Evolutionary conservation across 805 yeast genomes (phyloP), one percentile per base, ranked within the genome.

Genomic region (Ogataea philodendri): DNA sequence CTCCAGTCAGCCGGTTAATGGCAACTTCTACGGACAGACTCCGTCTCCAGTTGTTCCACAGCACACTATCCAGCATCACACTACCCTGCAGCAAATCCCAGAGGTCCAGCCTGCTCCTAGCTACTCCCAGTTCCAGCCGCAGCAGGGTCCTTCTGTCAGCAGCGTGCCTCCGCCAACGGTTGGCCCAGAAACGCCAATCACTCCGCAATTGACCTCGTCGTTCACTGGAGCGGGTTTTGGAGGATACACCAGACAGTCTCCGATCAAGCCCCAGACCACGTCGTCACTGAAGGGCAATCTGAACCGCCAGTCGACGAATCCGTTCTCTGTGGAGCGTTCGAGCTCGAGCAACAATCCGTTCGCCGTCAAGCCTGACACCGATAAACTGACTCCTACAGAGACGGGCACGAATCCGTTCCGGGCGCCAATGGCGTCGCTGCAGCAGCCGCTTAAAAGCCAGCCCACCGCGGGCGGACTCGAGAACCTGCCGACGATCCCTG

Each of bases 391-490:
- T n/a, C n/a, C n/a, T n/a, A 43, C 49, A 3, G 32, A 36, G 5
- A 77, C 82, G 0, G 83, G 82, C 2, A 63, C 70, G 20, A 81
- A 81, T 49, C 87, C 87, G 19, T 81, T 81, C 60, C 65, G 75
- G 15, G 36, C 51, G 54, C 10, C 50, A 41, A 24, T 32, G 45
- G 7, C 15, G 26, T 8, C 27, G 59, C 14, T 13, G 18, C 16
- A 27, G 3, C 48, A 54, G 33, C 43, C 46, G 8, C 14, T 72
- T 46, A 60, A 66, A 48, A 62, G 68, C 10, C 82, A 76, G 50
- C 71, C 76, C 2, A 81, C 87, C 2, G 83, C 86, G 21, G 90
- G 89, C 4, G 90, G 89, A 0, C 67, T 79, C 41, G 89, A 83
- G 52, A 63, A 65, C 32, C 56, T 81, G 27, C 81, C 81, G 7